Percentiles rank a stretch among this genome's conserved stretches.
These are phyloP conservation scores for Exophiala calicioides DNA, from an alignment of 2,329 filamentous ascomycete species.

Conservation along the genomic window DNA sequence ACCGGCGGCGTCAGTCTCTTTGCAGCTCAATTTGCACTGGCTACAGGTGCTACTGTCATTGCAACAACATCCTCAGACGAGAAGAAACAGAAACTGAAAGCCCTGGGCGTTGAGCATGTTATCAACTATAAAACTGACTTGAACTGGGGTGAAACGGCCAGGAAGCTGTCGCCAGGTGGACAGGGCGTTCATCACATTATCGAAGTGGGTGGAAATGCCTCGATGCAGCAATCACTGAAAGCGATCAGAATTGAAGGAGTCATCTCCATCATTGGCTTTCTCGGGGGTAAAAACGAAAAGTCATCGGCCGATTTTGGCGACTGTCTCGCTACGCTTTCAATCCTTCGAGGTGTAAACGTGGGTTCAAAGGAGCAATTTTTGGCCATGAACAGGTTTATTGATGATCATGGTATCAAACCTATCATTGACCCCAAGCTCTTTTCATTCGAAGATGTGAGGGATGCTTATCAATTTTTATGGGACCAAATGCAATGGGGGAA, in stretches of 20 bases:
- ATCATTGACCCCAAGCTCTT: conserved; percentile 62
- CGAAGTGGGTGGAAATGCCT: conserved; percentile 64
- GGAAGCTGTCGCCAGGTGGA: conserved; percentile 50
- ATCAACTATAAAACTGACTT: conserved; percentile 62
- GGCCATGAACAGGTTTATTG: conserved; percentile 60
- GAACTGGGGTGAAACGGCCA: conserved; percentile 62
- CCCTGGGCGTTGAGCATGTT: conserved; percentile 58
- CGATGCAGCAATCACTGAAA: conserved; percentile 56
- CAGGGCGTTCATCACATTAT: conserved; percentile 63
- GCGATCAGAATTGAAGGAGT: conserved; percentile 51
- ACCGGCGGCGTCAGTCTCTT: conserved; percentile 61
- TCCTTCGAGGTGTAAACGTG: conserved; percentile 58
- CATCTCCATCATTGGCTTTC: conserved; percentile 53
- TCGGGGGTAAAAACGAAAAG: conserved; percentile 42
- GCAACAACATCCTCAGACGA: conserved; percentile 59
- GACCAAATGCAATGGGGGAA: conserved; percentile 59
- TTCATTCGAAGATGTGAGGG: conserved; percentile 52
- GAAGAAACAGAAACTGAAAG: conserved; percentile 55
- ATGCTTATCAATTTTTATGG: conserved; percentile 58
- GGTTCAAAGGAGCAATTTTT: conserved; percentile 58
- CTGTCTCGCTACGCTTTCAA: conserved; percentile 52
- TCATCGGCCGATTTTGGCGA: conserved; percentile 56
- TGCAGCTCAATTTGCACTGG: conserved; percentile 44
- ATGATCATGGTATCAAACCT: conserved; percentile 60
- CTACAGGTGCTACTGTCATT: conserved; percentile 56